Evolutionary conservation across 2,329 filamentous ascomycete genomes (phyloP).

Genomic region (Aureobasidium sp.): DNA sequence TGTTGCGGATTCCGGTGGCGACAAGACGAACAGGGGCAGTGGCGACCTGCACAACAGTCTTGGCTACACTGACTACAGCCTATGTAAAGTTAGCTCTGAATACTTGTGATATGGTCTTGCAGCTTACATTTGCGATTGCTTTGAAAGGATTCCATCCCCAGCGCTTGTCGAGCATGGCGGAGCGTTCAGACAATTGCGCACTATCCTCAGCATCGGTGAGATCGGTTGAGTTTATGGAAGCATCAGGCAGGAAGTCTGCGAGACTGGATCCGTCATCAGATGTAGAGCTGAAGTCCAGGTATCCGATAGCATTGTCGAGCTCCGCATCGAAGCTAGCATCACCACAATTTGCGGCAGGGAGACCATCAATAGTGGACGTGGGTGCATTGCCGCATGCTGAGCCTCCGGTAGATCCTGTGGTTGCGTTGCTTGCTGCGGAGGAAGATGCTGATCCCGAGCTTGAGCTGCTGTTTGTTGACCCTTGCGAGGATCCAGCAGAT

Average conservation of each 20-base stretch:
- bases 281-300: neutral
- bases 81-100: neutral
- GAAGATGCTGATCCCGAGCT: neutral
- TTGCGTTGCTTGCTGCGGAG: neutral
- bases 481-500: neutral
- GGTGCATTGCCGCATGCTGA: slow-evolving; percentile 1
- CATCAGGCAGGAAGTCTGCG: neutral
- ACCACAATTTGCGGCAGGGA: slow-evolving; percentile 8
- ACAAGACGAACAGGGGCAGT: neutral
- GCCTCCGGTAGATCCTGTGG: neutral
- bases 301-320: slow-evolving; percentile 8
- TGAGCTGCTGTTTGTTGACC: neutral
- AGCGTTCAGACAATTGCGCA: neutral
- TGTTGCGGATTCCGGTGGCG: neutral
- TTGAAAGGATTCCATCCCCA: neutral
- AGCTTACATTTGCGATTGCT: neutral
- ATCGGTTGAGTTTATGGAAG: neutral
- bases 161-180: neutral
- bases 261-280: neutral
- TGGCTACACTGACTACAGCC: neutral
- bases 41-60: neutral
- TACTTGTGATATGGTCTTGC: neutral
- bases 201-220: neutral
- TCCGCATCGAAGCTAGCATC: neutral
- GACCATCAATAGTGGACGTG: neutral